Base-by-base conservation (phyloP, 345 rosid species). In the Conringia planisiliqua region DNA sequence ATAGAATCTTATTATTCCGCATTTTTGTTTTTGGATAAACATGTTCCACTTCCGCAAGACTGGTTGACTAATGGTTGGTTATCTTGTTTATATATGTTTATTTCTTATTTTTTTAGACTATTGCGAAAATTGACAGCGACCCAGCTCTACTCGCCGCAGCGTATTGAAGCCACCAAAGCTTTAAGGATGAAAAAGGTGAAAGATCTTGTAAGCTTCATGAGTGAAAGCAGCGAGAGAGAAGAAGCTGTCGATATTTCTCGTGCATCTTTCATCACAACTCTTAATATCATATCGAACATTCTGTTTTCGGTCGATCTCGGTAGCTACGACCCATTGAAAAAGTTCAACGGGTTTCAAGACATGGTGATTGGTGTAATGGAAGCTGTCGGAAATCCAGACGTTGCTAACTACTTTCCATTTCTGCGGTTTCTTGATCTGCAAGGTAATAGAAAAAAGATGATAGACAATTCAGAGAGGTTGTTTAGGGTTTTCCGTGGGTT, bases 341-440 rank as follows among this genome's bases (percentile, higher is more conserved):
- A 18, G 4, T 35, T 62, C 2, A 57, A 7, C 30, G 79, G 14
- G 48, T 83, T 87, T 72, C 83, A 71, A 66, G 75, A 79, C 70
- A 17, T 38, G 2, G 80, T 80, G 9, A 48, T 38, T 73, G 48
- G 70, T 14, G 50, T 84, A 36, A 65, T 82, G 88, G 78, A 62
- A 16, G 80, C 74, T 39, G 55, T 50, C 0, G 93, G 89, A 30
- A 81, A 76, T 32, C 84, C 82, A 4, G 85, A 86, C 24, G 5
- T 73, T 46, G 72, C 78, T 0, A 86, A 88, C 51, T 86, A 30
- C 59, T 88, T 85, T 42, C 90, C 89, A 2, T 2, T 80, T 13
- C 60, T 86, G 0, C 26, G 77, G 62, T 68, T 29, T 62, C 20
- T 88, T 65, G 92, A 86, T 18, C 82, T 77, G 3, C 86, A 87